A percentile compares a stretch with the other conserved stretches of the same genome.
Evolutionary conservation across 495 filamentous ascomycete species (phyloP).

Genomic region (Poronia punctata): DNA sequence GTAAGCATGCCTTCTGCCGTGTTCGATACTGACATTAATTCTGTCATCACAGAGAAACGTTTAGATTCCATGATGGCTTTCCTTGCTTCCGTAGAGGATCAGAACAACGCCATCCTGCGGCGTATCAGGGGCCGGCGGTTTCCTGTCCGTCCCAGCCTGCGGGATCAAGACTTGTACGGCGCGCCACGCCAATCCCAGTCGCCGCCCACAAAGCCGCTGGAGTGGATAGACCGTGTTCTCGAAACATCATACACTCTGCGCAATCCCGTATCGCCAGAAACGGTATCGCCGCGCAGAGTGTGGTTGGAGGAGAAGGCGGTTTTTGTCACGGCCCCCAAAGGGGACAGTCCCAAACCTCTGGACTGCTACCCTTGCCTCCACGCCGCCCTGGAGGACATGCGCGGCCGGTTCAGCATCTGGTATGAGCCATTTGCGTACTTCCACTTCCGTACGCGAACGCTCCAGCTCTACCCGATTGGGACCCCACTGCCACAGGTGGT

Average conservation of each 20-base stretch:
- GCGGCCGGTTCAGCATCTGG: constrained; percentile 13
- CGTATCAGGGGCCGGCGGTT: no score
- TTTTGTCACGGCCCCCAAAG: constrained; percentile 9
- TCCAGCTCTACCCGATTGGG: constrained; percentile 15
- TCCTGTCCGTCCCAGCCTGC: no score
- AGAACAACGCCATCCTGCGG: no score
- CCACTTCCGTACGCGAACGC: constrained; percentile 4
- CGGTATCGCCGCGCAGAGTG: constrained; percentile 4
- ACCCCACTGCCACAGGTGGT: constrained; percentile 2
- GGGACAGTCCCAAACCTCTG: constrained; percentile 13
- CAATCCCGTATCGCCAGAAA: constrained; percentile 1
- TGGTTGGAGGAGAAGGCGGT: constrained; percentile 6
- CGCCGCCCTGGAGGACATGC: constrained; percentile 16
- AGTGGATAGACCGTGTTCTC: constrained; percentile 19
- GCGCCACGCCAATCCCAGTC: no score
- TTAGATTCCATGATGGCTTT: no score
- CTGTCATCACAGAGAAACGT: no score
- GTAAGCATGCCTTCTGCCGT: neutral
- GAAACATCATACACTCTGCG: constrained; percentile 17
- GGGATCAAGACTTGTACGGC: no score
- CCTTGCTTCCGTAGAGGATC: no score
- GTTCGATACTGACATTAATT: no score
- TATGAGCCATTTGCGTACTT: constrained; percentile 21
- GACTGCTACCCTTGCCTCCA: constrained; percentile 16
- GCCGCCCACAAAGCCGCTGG: constrained; percentile 12